A percentile compares a stretch with the other conserved stretches of the same genome.
These are phyloP conservation scores for Claviceps sorghi DNA, from an alignment of 2,329 filamentous ascomycete species.

Conservation along the genomic window DNA sequence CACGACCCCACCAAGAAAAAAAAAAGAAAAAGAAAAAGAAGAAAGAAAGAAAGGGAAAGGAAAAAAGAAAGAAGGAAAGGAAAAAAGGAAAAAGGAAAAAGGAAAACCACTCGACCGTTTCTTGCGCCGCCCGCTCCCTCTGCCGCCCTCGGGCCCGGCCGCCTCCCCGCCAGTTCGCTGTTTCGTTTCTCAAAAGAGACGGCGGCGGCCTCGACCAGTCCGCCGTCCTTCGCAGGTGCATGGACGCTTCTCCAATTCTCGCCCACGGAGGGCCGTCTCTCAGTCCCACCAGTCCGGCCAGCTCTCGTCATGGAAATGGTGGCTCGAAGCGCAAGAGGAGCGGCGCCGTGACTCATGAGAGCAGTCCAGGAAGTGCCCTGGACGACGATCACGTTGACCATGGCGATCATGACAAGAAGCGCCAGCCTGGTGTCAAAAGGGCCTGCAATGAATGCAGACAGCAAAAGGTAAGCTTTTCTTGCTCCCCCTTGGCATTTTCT, in stretches of 20 bases:
- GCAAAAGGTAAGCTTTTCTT: slow-evolving; percentile 51
- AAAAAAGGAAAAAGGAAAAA: too few species aligned
- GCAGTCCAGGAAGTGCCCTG: slow-evolving; percentile 40
- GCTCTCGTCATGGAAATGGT: slow-evolving; percentile 35
- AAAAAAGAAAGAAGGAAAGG: too few species aligned
- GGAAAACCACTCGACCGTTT: not conserved
- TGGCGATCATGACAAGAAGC: slow-evolving; percentile 42
- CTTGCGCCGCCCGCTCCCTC: slow-evolving; percentile 2
- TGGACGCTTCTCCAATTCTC: slow-evolving; percentile 34
- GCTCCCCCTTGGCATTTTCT: too few species aligned
- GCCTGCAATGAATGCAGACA: slow-evolving; percentile 77
- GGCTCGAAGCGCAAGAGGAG: slow-evolving; percentile 44
- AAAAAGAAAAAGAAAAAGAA: too few species aligned
- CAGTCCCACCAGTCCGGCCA: slow-evolving; percentile 42
- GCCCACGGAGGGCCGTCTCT: slow-evolving; percentile 32
- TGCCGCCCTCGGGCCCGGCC: not conserved
- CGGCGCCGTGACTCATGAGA: slow-evolving; percentile 36
- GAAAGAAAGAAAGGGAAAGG: too few species aligned
- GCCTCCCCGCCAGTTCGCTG: slow-evolving; percentile 5
- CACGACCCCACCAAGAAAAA: slow-evolving; percentile 1
- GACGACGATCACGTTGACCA: slow-evolving; percentile 33
- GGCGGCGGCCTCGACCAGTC: slow-evolving; percentile 8
- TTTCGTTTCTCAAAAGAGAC: slow-evolving; percentile 4
- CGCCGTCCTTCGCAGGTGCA: slow-evolving; percentile 17
- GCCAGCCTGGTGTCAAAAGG: slow-evolving; percentile 57